phyloP scores from a whole-genome alignment of 129 eudicot genomes.

The Erigeron canadensis region DNA sequence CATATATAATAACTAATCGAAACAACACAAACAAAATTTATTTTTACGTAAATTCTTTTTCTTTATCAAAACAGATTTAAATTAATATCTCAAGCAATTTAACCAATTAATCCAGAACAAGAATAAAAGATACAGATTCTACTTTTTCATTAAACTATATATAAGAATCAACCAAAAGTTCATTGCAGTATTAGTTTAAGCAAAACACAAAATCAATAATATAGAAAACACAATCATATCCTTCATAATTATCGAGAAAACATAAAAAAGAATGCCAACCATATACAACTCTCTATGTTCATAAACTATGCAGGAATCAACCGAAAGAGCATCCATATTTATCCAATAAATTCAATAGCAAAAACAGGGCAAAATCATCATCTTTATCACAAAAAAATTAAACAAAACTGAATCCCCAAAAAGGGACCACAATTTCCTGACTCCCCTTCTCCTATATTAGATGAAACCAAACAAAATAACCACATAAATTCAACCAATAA shows the following conservation, averaged over 20 bases:
- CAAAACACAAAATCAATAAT: no score
- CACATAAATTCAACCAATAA: not conserved
- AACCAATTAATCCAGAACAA: no score
- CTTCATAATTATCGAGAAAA: slow-evolving; percentile 15
- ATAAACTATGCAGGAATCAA: not conserved
- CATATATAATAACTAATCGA: not conserved
- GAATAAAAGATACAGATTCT: not conserved
- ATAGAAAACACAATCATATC: not conserved
- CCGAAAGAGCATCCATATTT: not conserved
- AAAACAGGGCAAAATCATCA: slow-evolving; percentile 2
- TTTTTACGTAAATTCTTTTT: no score
- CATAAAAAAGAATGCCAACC: slow-evolving; percentile 3
- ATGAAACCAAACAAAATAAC: not conserved
- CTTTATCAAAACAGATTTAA: no score
- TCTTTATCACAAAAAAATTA: slow-evolving; percentile 19
- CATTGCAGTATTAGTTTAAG: not conserved
- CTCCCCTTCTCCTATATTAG: not conserved
- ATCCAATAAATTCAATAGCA: slow-evolving; percentile 7
- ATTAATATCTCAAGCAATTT: not conserved
- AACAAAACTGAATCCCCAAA: not conserved
- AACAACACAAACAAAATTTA: not conserved
- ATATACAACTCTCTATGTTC: slow-evolving; percentile 1
- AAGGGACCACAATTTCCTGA: not conserved
- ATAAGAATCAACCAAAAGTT: not conserved
- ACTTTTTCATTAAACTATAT: not conserved